Conservation (phyloP, 1,139 yeast genomes). For the Pneumocystis oryctolagi region DNA sequence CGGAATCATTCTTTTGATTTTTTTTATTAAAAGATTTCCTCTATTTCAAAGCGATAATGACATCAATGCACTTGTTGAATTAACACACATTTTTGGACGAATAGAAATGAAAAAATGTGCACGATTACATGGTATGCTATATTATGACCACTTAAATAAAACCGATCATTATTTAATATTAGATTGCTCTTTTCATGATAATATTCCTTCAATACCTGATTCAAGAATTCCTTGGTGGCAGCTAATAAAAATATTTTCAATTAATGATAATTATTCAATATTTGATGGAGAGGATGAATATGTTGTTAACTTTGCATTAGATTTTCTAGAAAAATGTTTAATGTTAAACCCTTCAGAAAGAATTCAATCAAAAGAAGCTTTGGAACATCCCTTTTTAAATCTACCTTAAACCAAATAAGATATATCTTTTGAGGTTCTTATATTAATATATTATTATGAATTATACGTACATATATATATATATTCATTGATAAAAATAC, state of each 20-base stretch:
- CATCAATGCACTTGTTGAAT: conserved; percentile 10
- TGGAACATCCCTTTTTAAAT: conserved; percentile 9
- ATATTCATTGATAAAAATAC: neutral
- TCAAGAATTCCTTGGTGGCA: neutral
- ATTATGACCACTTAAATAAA: neutral
- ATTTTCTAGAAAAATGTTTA: conserved; percentile 9
- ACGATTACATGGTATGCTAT: conserved; percentile 8
- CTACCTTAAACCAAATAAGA: neutral
- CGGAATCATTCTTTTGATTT: conserved; percentile 52
- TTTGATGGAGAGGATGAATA: conserved; percentile 2
- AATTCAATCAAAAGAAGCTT: conserved; percentile 7
- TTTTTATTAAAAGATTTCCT: conserved; percentile 40
- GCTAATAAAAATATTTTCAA: neutral
- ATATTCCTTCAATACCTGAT: conserved; percentile 1
- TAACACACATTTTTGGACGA: conserved; percentile 10
- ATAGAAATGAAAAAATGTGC: conserved; percentile 12
- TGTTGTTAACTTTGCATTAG: conserved; percentile 4
- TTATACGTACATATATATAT: neutral
- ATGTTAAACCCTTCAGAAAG: conserved; percentile 8
- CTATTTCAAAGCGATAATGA: conserved; percentile 13
- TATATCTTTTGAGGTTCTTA: neutral
- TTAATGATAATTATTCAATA: conserved; percentile 5
- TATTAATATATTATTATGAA: neutral
- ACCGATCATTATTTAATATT: neutral
- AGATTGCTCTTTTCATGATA: conserved; percentile 2